phyloP scores from a whole-genome alignment of 2,329 filamentous ascomycete species.

The Aspergillus aculeatus region DNA sequence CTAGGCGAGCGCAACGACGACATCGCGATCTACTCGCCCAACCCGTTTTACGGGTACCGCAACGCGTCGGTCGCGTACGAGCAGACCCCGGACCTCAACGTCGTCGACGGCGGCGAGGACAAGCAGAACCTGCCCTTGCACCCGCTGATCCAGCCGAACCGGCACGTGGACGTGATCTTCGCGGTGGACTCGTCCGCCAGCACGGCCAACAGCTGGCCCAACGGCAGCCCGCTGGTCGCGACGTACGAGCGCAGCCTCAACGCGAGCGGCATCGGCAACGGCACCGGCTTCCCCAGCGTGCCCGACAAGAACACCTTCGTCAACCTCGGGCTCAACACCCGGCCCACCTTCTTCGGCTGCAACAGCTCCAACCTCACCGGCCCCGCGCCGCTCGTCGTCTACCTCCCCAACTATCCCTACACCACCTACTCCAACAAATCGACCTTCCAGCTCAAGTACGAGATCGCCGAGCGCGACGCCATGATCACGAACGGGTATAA shows the following conservation, averaged over 20 bases:
- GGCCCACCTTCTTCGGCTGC: conserved; percentile 80
- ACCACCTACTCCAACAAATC: conserved; percentile 72
- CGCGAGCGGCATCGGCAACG: conserved; percentile 58
- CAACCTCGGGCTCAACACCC: conserved; percentile 70
- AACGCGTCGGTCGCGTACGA: conserved; percentile 59
- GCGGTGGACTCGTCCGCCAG: conserved; percentile 77
- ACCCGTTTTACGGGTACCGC: conserved; percentile 71
- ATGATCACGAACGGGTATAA: conserved; percentile 89
- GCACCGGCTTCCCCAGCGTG: conserved; percentile 68
- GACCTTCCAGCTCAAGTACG: conserved; percentile 70
- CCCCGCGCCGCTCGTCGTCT: conserved; percentile 64
- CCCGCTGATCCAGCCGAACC: conserved; percentile 71
- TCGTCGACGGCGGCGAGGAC: conserved; percentile 79
- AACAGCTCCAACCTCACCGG: conserved; percentile 62
- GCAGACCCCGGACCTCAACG: conserved; percentile 56
- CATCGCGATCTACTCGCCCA: conserved; percentile 71
- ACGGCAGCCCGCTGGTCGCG: conserved; percentile 71
- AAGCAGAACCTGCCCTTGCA: conserved; percentile 76
- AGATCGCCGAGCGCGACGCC: conserved; percentile 65
- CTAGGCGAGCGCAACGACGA: conserved; percentile 65
- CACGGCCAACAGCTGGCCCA: conserved; percentile 68
- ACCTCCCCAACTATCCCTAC: conserved; percentile 85
- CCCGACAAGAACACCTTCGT: conserved; percentile 76
- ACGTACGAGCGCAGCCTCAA: conserved; percentile 68
- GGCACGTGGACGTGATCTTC: conserved; percentile 75